A percentile compares a stretch with the other conserved stretches of the same genome.
Evolutionary conservation across 371 early-diverging fungal genomes (phyloP).

Genomic region (Lichtheimia ornata): DNA sequence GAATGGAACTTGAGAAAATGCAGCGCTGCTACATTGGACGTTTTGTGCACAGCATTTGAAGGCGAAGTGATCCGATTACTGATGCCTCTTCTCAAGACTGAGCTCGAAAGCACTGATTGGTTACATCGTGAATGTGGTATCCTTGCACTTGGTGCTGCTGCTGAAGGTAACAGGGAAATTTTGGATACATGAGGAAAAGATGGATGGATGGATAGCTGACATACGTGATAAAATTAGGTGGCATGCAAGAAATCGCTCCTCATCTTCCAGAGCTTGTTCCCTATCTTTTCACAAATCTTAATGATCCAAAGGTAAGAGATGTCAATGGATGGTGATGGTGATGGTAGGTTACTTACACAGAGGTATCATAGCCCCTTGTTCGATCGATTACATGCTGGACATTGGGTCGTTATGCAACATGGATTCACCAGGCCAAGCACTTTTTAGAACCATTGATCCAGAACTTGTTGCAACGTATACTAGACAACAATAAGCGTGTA

Average conservation of each 20-base stretch:
- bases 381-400: slow-evolving; percentile 98
- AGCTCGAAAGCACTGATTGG: slow-evolving; percentile 86
- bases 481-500: slow-evolving; percentile 91
- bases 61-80: slow-evolving; percentile 78
- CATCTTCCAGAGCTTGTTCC: slow-evolving; percentile 89
- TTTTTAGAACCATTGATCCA: slow-evolving; percentile 84
- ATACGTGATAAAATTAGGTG: slow-evolving; percentile 35
- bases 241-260: slow-evolving; percentile 83
- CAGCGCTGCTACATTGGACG: slow-evolving; percentile 94
- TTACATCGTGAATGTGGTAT: slow-evolving; percentile 91
- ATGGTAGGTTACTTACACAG: too few species aligned
- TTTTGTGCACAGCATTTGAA: slow-evolving; percentile 85
- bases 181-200: too few species aligned
- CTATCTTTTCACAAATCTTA: slow-evolving; percentile 77
- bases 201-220: background rate
- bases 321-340: too few species aligned
- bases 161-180: slow-evolving; percentile 69
- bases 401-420: slow-evolving; percentile 86
- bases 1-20: slow-evolving; percentile 98
- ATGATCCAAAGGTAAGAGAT: slow-evolving; percentile 69
- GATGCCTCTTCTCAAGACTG: slow-evolving; percentile 84
- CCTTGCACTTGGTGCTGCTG: slow-evolving; percentile 95
- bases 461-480: slow-evolving; percentile 71
- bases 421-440: slow-evolving; percentile 67
- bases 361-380: slow-evolving; percentile 70